Conservation (phyloP, 345 rosid genomes). For the Bruguiera gymnorhiza region DNA sequence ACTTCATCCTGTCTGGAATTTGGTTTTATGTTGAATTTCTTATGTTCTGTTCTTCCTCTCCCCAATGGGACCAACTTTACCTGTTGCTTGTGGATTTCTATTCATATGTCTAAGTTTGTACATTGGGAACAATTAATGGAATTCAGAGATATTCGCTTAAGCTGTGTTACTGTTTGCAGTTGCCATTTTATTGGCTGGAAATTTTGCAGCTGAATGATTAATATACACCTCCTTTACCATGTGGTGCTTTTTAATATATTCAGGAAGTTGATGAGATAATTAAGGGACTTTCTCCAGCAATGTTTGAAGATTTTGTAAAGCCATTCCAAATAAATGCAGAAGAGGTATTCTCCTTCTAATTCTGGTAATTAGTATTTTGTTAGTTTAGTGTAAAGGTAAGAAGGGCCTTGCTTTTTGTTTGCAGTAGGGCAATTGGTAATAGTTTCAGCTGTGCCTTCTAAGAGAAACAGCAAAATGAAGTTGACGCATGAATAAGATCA, state of each 20-base stretch:
- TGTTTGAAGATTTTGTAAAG: slow-evolving; percentile 87
- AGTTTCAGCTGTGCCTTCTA: not conserved
- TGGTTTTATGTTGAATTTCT: too few relatives aligned
- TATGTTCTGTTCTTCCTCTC: too few relatives aligned
- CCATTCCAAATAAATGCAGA: slow-evolving; percentile 71
- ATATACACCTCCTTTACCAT: slow-evolving; percentile 3
- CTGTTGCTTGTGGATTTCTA: too few relatives aligned
- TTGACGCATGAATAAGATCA: too few relatives aligned
- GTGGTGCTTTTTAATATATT: slow-evolving; percentile 10
- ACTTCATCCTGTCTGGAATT: too few relatives aligned
- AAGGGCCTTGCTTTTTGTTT: not conserved
- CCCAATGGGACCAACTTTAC: too few relatives aligned
- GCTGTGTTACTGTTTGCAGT: too few relatives aligned
- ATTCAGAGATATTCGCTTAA: too few relatives aligned
- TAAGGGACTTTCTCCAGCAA: slow-evolving; percentile 56
- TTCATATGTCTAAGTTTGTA: too few relatives aligned
- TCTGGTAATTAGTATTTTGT: not conserved
- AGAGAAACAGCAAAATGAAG: too few relatives aligned
- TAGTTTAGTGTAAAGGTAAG: not conserved
- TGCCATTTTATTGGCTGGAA: too few relatives aligned
- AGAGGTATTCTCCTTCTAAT: slow-evolving; percentile 45
- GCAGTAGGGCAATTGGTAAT: not conserved
- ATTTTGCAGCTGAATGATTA: not conserved
- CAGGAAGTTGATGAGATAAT: slow-evolving; percentile 82
- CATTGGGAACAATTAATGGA: too few relatives aligned